Evolutionary conservation across 345 rosid species (phyloP), one percentile per base, ranked within the genome.

Genomic region (Conringia planisiliqua): DNA sequence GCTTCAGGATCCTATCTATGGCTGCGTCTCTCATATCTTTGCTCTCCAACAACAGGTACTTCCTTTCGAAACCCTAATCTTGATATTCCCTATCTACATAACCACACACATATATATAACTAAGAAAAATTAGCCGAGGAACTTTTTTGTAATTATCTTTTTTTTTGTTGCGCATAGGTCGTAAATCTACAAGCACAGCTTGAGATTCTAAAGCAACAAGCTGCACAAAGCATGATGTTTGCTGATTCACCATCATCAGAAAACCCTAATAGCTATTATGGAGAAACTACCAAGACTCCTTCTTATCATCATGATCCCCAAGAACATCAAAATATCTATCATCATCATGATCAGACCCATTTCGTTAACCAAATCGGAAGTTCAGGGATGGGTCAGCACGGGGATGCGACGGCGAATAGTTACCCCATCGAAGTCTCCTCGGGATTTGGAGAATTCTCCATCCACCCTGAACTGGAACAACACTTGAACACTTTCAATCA

Each of bases 41-140:
- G 90, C 98, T 39, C 95, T 94, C 33, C 97, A 94, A 46, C 97
- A 94, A 62, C 97, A 94, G 93, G 98, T 91, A 58, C 1, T n/a
- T 71, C 14, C 69, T 65, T 30, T 71, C 44, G 42, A 71, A 71
- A 58, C 72, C 72, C 63, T 78, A 78, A 66, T 48, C 68, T n/a
- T 32, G 27, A 60, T 59, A 11, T 27, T 43, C 32, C 39, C 46
- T 43, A 55, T 9, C 32, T 48, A 66, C 43, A 66, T 18, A 66
- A 33, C 24, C 24, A 22, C 24, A 22, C 24, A 22, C 24, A 22
- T 2, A 67, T 52, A 30, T 61, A 50, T 22, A 51, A 4, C 42
- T 51, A 42, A 33, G 13, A 55, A 55, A 26, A 47, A 13, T 40
- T 63, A 8, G 16, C 61, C 17, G 12, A 22, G 32, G 5, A 30